Base-by-base conservation (phyloP, 805 yeast genomes). In the Metschnikowia lunata region DNA sequence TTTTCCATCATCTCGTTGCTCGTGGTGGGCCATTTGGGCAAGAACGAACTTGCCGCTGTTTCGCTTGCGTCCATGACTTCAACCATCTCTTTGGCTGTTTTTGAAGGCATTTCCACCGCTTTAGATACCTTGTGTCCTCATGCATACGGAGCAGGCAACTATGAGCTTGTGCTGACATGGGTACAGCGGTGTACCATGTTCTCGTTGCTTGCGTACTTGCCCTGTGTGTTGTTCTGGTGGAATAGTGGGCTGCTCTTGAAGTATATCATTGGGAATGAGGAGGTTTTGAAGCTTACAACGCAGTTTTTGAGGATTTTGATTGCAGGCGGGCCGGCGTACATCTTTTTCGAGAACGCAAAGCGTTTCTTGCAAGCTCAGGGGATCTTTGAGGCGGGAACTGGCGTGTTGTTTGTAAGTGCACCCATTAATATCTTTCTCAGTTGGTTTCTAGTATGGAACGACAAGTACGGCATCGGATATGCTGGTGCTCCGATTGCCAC, bases 61-160 rank as follows among this genome's bases (percentile, higher is more conserved):
- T 69, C 75, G 8, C 58, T 71, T 36, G 76, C 69, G 0, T 60
- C 72, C 12, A 71, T 71, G 76, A 62, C 72, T 3, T 60, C 74
- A 8, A 70, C 74, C 11, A 69, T 71, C 28, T 64, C 75, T 1
- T 64, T 71, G 57, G 76, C 74, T 8, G 50, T 71, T 1, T 71
- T 71, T 46, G 75, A 71, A 51, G 76, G 76, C 13, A 67, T 68
- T n/a, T 72, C 75, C 0, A 71, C 76, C 6, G 67, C 76, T 0
- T 56, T 71, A 26, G 76, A 71, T 43, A 71, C 75, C 4, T 50
- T 71, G 31, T 70, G 75, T 46, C 75, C 76, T 1, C 75, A 69
- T 48, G 74, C 75, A 2, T 71, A 63, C 46, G 76, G 76, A 3
- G 74, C 75, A 1, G 66, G 68, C 3, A 66, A 68, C 46, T 67